Conservation (phyloP, 139 green algal genomes). For the Protoeuglena noctilucae region DNA sequence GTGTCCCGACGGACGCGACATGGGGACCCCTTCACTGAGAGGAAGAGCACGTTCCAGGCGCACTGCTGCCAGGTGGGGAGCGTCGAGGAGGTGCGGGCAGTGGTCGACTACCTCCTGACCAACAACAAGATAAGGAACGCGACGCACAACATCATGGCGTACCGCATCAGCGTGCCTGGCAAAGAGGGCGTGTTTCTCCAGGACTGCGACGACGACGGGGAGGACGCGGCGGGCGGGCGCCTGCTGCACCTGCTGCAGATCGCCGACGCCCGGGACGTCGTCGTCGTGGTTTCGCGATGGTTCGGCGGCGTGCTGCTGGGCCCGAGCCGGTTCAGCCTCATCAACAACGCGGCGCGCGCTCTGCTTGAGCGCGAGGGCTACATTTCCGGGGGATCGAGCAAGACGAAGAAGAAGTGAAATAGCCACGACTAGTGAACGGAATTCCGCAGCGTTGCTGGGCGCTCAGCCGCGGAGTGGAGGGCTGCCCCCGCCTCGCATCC, state of each 20-base stretch:
- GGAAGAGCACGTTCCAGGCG: conserved; percentile 56
- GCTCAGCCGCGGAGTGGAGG: no score
- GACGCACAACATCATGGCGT: conserved; percentile 81
- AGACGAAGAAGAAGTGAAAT: conserved; percentile 8
- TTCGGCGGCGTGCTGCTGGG: conserved; percentile 64
- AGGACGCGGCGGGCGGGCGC: conserved; percentile 53
- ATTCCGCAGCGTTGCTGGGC: no score
- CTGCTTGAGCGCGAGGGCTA: conserved; percentile 37
- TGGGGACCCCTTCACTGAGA: conserved; percentile 44
- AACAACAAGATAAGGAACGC: conserved; percentile 58
- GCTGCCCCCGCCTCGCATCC: no score
- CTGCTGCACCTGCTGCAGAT: conserved; percentile 47
- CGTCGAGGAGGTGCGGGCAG: conserved; percentile 34
- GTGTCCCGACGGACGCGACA: conserved; percentile 35
- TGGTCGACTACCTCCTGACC: conserved; percentile 47
- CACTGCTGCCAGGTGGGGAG: conserved; percentile 27
- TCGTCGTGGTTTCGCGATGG: conserved; percentile 67
- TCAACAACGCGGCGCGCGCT: conserved; percentile 67
- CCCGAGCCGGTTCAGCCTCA: conserved; percentile 52
- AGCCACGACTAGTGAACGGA: no score
- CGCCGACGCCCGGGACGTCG: conserved; percentile 27
- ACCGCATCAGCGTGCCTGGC: conserved; percentile 30
- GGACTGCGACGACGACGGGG: conserved; percentile 54
- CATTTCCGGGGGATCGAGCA: conserved; percentile 7
- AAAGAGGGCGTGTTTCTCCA: conserved; percentile 18